Base-by-base conservation (phyloP, 2,329 filamentous ascomycete species). In the Colletotrichum euphorbiae region DNA sequence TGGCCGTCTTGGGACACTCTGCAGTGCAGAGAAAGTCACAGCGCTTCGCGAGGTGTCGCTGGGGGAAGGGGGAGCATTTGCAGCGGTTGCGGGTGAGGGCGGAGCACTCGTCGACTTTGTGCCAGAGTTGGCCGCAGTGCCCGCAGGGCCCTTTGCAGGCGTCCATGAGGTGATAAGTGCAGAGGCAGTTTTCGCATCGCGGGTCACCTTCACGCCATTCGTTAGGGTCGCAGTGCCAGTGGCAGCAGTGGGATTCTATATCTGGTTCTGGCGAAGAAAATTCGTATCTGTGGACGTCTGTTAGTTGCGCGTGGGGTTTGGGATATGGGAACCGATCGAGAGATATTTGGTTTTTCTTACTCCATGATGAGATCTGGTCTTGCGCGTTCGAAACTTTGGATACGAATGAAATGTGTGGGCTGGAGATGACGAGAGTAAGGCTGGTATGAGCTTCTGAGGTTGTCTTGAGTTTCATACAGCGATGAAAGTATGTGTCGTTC, bases 11-110 rank as follows among this genome's bases (percentile, higher is more conserved):
- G n/a, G 77, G 78, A 38, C 79, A 81, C 12, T 67, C 63, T 45
- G 77, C 76, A 43, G 74, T 77, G 70, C 79, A 81, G 3, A 72
- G 71, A 4, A 79, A 62, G n/a, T 69, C 63, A 67, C 80, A 82
- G 3, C 73, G 62, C 3, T 67, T 70, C 15, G 76, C 75, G 15
- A 73, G 72, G 69, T 82, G 80, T 45, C 71, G 77, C 42, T 77
- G 76, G 2, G 80, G 80, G 64, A 81, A 81, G 1, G 78, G 74
- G 28, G 68, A 56, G 71, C 80, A 81, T 71, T 80, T 81, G 71
- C 80, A 81, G 19, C 78, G 74, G 67, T 78, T 78, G 4, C 70
- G 71, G n/a, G 57, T 69, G 48, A 77, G 71, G 11, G 78, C 69
- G 7, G 74, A 69, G 62, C 80, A 81, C 3, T 9, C 5, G 69